Percentiles rank a stretch among this genome's conserved stretches.
These are phyloP conservation scores for Coemansia sp. DNA, from an alignment of 192 early-diverging fungal genomes.

Conservation along the genomic window DNA sequence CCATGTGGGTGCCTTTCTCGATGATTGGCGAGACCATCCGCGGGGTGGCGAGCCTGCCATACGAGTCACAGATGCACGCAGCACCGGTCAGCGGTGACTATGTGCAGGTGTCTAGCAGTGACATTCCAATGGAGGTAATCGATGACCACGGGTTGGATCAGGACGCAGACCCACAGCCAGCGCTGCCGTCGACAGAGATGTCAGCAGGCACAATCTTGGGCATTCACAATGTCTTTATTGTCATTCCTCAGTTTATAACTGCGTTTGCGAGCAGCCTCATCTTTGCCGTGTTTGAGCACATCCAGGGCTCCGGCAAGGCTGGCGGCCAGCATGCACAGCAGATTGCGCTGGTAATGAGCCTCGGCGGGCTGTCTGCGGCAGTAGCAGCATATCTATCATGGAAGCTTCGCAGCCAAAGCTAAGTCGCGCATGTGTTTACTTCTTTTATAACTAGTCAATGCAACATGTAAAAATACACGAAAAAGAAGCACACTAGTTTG, in stretches of 20 bases:
- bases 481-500: constrained; percentile 11
- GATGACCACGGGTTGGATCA: background rate
- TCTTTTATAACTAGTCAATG: background rate
- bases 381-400: constrained; percentile 37
- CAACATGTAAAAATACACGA: background rate
- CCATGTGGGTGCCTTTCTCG: constrained; percentile 91
- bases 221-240: constrained; percentile 94
- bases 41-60: background rate
- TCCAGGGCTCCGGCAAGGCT: constrained; percentile 16
- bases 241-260: constrained; percentile 89
- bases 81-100: constrained; percentile 14
- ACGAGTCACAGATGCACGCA: constrained; percentile 1
- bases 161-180: background rate
- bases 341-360: constrained; percentile 41
- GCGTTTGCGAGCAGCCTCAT: constrained; percentile 72
- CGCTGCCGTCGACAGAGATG: constrained; percentile 6
- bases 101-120: constrained; percentile 17
- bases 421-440: background rate
- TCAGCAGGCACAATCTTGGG: constrained; percentile 82
- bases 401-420: constrained; percentile 12
- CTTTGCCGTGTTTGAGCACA: constrained; percentile 66
- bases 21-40: constrained; percentile 71
- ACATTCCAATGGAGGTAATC: constrained; percentile 30
- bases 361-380: constrained; percentile 38
- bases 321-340: constrained; percentile 39